Percentiles rank a stretch among this genome's conserved stretches.
Evolutionary conservation across 345 rosid species (phyloP).

Genomic region (Tarenaya hassleriana): DNA sequence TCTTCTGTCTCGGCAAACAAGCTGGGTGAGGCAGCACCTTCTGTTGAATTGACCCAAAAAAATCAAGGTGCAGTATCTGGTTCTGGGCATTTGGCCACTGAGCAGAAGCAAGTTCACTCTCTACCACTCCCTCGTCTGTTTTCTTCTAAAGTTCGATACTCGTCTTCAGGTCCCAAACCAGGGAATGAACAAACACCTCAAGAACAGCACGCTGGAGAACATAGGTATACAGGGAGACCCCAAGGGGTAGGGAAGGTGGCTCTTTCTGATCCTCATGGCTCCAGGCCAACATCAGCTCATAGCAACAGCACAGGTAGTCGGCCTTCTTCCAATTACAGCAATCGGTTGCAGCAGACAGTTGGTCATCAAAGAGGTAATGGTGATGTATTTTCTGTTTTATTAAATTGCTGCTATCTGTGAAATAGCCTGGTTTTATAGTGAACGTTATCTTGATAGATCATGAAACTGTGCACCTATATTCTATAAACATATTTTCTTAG

Average conservation of each 20-base stretch:
- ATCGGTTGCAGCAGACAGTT: conserved; percentile 51
- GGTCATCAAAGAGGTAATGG: conserved; percentile 63
- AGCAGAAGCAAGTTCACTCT: conserved; percentile 34
- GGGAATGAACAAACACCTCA: conserved; percentile 35
- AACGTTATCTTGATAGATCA: too few species aligned
- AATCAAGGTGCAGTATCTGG: conserved; percentile 37
- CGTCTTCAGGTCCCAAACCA: conserved; percentile 60
- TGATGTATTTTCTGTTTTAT: conserved; percentile 1
- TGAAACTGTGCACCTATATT: too few species aligned
- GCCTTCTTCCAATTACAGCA: conserved; percentile 70
- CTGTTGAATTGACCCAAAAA: conserved; percentile 37
- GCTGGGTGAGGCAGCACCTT: conserved; percentile 27
- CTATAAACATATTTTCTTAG: too few species aligned
- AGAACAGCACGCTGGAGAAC: conserved; percentile 43
- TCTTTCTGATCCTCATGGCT: conserved; percentile 42
- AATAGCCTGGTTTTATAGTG: neutral
- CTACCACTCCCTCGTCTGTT: conserved; percentile 36
- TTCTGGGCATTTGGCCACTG: conserved; percentile 30
- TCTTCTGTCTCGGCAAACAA: conserved; percentile 31
- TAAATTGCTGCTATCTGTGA: conserved; percentile 5
- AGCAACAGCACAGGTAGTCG: conserved; percentile 57
- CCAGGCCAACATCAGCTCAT: conserved; percentile 43
- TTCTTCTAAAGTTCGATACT: conserved; percentile 47
- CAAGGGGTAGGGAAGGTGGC: conserved; percentile 51
- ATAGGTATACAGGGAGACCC: conserved; percentile 41